Conservation (phyloP, 1,284 basidiomycete genomes). For the Microbotryomycetes sp. region DNA sequence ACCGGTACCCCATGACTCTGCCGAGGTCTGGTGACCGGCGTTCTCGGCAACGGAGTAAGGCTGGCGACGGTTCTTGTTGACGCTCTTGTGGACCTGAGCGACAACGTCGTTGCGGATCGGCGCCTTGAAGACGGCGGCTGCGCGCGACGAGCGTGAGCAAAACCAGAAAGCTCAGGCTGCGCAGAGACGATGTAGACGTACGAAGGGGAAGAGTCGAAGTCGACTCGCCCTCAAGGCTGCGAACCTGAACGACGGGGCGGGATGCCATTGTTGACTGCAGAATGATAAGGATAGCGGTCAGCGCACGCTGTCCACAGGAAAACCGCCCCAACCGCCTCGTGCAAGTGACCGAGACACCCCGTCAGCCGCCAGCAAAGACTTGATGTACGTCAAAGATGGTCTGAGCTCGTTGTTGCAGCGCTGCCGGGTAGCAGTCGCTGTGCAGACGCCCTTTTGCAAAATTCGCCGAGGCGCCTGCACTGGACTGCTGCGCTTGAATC, state of each 20-base stretch:
- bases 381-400: too few species aligned
- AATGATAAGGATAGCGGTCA: not conserved
- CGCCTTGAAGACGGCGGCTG: conserved; percentile 94
- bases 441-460: not conserved
- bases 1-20: conserved; percentile 99
- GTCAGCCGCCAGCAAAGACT: too few species aligned
- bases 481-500: too few species aligned
- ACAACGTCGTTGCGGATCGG: conserved; percentile 99
- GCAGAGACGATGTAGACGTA: conserved; percentile 3
- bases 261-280: conserved; percentile 27
- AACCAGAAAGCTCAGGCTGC: not conserved
- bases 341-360: not conserved
- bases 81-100: conserved; percentile 86
- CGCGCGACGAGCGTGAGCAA: conserved; percentile 63
- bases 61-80: conserved; percentile 51
- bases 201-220: conserved; percentile 29
- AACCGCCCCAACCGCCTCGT: not conserved
- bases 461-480: not conserved
- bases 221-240: conserved; percentile 31
- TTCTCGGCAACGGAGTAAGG: conserved; percentile 95
- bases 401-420: too few species aligned
- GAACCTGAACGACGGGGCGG: conserved; percentile 34
- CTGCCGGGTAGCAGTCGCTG: too few species aligned
- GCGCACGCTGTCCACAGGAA: not conserved
- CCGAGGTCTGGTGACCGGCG: conserved; percentile 97